A percentile compares a stretch with the other conserved stretches of the same genome.
phyloP scores from a whole-genome alignment of 768 basidiomycete genomes.

The Pleurotus salmoneostramineus region DNA sequence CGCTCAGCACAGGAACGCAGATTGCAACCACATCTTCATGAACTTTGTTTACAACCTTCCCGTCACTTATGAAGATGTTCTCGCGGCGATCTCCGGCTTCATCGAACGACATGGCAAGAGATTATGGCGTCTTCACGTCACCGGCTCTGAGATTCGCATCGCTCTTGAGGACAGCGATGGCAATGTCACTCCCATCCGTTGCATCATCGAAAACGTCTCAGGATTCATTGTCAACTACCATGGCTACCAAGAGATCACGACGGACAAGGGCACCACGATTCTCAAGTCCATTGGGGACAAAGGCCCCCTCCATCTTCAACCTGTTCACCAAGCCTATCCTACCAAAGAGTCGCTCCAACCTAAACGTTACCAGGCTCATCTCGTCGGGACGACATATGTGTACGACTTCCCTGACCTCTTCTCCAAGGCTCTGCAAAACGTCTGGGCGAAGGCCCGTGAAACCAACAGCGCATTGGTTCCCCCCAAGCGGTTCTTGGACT shows the following conservation, averaged over 20 bases:
- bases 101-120: slow-evolving; percentile 98
- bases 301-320: slow-evolving; percentile 93
- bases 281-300: slow-evolving; percentile 98
- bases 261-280: slow-evolving; percentile 92
- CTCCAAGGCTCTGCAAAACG: slow-evolving; percentile 91
- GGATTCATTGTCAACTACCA: slow-evolving; percentile 99
- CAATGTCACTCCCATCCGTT: slow-evolving; percentile 93
- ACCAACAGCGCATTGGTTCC: slow-evolving; percentile 61
- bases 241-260: slow-evolving; percentile 96
- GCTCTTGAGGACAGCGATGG: slow-evolving; percentile 93
- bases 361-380: slow-evolving; percentile 97
- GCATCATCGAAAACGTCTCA: slow-evolving; percentile 97
- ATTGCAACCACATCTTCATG: slow-evolving; percentile 98
- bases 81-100: slow-evolving; percentile 97
- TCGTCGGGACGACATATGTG: slow-evolving; percentile 96
- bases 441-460: slow-evolving; percentile 76
- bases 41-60: slow-evolving; percentile 98
- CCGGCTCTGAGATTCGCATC: slow-evolving; percentile 95
- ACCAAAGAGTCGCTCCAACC: slow-evolving; percentile 99
- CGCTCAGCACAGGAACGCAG: slow-evolving; percentile 85
- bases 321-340: slow-evolving; percentile 88
- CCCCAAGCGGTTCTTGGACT: slow-evolving; percentile 78
- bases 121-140: slow-evolving; percentile 96
- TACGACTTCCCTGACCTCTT: slow-evolving; percentile 99
- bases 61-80: slow-evolving; percentile 94